phyloP scores from a whole-genome alignment of 108 stramenopile species.

The Conticribra weissflogii region DNA sequence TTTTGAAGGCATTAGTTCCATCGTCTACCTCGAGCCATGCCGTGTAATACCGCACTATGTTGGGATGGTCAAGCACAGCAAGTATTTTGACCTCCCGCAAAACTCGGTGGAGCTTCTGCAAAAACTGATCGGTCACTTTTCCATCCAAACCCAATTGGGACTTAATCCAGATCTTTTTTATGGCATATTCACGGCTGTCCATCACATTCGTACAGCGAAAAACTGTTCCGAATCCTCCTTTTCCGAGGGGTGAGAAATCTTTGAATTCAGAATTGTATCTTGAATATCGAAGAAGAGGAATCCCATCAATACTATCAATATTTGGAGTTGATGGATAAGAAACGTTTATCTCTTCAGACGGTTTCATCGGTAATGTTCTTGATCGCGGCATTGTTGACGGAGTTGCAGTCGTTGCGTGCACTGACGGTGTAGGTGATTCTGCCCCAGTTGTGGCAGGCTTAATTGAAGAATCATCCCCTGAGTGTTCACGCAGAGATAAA shows the following conservation, averaged over 20 bases:
- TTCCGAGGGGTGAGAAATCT: conserved; percentile 76
- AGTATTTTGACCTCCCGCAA: conserved; percentile 95
- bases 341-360: conserved; percentile 3
- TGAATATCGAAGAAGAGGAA: conserved; percentile 83
- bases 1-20: background rate
- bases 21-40: conserved; percentile 93
- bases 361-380: conserved; percentile 7
- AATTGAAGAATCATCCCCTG: background rate
- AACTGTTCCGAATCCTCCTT: conserved; percentile 92
- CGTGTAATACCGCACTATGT: conserved; percentile 97
- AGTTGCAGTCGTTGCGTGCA: conserved; percentile 4
- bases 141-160: conserved; percentile 49
- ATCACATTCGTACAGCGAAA: conserved; percentile 78
- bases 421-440: background rate
- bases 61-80: conserved; percentile 89
- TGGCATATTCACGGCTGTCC: conserved; percentile 92
- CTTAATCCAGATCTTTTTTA: conserved; percentile 90
- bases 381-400: conserved; percentile 10
- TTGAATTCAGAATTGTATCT: conserved; percentile 84
- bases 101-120: conserved; percentile 76
- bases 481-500: background rate
- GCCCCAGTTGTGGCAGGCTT: conserved; percentile 1
- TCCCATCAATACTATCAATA: conserved; percentile 55
- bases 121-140: conserved; percentile 59
- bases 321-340: background rate